Evolutionary conservation across 495 filamentous ascomycete genomes (phyloP).

Genomic region (Zalerion maritima): DNA sequence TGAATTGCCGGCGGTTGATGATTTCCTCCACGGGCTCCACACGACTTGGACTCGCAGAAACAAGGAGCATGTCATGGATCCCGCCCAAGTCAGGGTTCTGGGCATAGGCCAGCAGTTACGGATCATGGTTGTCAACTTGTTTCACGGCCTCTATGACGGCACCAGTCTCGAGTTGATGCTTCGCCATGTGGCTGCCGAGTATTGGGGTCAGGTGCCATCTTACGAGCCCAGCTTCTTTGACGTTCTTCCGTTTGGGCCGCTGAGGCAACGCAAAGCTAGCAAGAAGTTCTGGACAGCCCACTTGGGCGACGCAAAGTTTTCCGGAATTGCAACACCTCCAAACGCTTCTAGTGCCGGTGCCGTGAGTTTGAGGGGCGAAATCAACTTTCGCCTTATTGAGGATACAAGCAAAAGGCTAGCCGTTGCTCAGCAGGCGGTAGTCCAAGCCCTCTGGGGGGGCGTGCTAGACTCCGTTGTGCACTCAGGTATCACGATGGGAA

Average conservation of each 20-base stretch:
- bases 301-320: slow-evolving; percentile 27
- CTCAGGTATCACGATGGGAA: slow-evolving; percentile 36
- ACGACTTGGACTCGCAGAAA: slow-evolving; percentile 29
- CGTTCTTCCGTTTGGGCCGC: slow-evolving; percentile 38
- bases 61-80: slow-evolving; percentile 8
- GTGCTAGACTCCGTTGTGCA: slow-evolving; percentile 29
- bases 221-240: slow-evolving; percentile 35
- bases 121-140: slow-evolving; percentile 48
- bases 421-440: slow-evolving; percentile 60
- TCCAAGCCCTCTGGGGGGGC: slow-evolving; percentile 55
- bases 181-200: slow-evolving; percentile 35
- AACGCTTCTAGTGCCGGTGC: slow-evolving; percentile 4
- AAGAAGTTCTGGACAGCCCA: slow-evolving; percentile 53
- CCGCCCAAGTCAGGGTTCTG: slow-evolving; percentile 27
- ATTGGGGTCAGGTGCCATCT: slow-evolving; percentile 13
- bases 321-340: slow-evolving; percentile 13
- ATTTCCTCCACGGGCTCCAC: slow-evolving; percentile 12
- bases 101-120: slow-evolving; percentile 14
- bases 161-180: slow-evolving; percentile 59
- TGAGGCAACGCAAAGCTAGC: slow-evolving; percentile 38
- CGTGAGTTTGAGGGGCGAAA: slow-evolving; percentile 5
- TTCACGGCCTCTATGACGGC: slow-evolving; percentile 84
- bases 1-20: slow-evolving; percentile 17
- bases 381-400: slow-evolving; percentile 26
- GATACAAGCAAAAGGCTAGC: slow-evolving; percentile 35